Base-by-base conservation (phyloP, 208 protist genomes). In the Acanthamoeba sp. region DNA sequence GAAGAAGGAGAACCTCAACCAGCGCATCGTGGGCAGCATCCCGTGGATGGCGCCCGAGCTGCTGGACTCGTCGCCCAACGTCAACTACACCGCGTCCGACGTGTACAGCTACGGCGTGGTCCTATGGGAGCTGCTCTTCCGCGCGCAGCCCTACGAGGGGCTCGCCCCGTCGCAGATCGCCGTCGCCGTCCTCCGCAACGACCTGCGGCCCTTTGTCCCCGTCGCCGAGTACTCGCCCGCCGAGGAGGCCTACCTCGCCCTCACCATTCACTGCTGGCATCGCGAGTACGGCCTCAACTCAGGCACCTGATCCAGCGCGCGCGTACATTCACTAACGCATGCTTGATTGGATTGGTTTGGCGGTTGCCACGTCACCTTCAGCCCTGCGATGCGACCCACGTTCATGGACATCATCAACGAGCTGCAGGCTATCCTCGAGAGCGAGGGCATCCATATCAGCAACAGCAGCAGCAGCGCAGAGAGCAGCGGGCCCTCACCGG, bases 191-290 rank as follows among this genome's bases (percentile, higher is more conserved):
- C 66, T 76, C 4, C n/a, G 66, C n/a, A 76, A 76, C 18, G 66
- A 76, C 36, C 18, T 76, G 9, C 66, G 66, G 10, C 66, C 66
- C 9, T 76, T 76, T n/a, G 36, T 76, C 4, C 66, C 66, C n/a
- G 36, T 76, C n/a, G 10, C 32, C 29, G 32, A 42, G 66, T 22
- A 76, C 66, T 27, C 66, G n/a, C 36, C 66, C 66, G 32, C 66
- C 36, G 32, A 76, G 36, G 66, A 76, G 66, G 66, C 66, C 66
- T 76, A 76, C 36, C 66, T 76, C n/a, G n/a, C 66, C 66, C 66
- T 76, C 4, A 76, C 27, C 32, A 6, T 40, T 38, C 66, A n/a
- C 66, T 76, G 66, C 36, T 76, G 66, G 66, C 66, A 76, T 38
- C 66, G 66, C 66, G 66, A 76, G 55, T 62, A 62, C 55, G 55